Conservation (phyloP, 2,329 filamentous ascomycete species). For the Cordyceps pruinosa region DNA sequence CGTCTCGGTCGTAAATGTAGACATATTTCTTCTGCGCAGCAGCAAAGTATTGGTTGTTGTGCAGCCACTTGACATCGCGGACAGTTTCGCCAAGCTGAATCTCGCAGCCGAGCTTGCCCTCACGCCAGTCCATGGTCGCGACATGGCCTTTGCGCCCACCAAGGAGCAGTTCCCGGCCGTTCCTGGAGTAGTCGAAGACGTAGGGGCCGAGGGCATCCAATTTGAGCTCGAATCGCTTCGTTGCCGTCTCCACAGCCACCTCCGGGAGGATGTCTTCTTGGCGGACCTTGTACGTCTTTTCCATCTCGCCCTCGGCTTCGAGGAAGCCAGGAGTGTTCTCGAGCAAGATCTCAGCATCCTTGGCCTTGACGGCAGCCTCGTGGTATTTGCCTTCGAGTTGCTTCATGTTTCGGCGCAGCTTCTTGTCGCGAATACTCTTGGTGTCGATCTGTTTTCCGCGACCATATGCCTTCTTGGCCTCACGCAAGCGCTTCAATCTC, state of each 20-base stretch:
- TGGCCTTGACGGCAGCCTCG: slow-evolving; percentile 72
- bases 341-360: slow-evolving; percentile 90
- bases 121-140: slow-evolving; percentile 93
- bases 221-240: slow-evolving; percentile 88
- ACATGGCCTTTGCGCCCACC: slow-evolving; percentile 90
- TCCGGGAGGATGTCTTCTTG: slow-evolving; percentile 75
- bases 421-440: slow-evolving; percentile 77
- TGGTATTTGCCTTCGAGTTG: slow-evolving; percentile 76
- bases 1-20: slow-evolving; percentile 90
- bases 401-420: slow-evolving; percentile 73
- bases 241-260: slow-evolving; percentile 75
- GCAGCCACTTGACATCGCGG: slow-evolving; percentile 82
- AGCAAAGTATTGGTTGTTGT: slow-evolving; percentile 91
- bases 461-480: slow-evolving; percentile 73
- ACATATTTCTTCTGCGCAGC: slow-evolving; percentile 94
- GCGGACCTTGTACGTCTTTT: slow-evolving; percentile 85
- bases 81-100: slow-evolving; percentile 86
- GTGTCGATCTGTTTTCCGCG: slow-evolving; percentile 70
- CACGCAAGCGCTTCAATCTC: slow-evolving; percentile 44
- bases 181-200: slow-evolving; percentile 79
- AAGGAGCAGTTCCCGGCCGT: slow-evolving; percentile 77
- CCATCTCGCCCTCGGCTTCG: slow-evolving; percentile 80
- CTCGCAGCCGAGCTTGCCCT: slow-evolving; percentile 85
- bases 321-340: slow-evolving; percentile 83
- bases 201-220: slow-evolving; percentile 82